Conservation (phyloP, 2,329 filamentous ascomycete genomes). For the Curvularia hawaiiensis region DNA sequence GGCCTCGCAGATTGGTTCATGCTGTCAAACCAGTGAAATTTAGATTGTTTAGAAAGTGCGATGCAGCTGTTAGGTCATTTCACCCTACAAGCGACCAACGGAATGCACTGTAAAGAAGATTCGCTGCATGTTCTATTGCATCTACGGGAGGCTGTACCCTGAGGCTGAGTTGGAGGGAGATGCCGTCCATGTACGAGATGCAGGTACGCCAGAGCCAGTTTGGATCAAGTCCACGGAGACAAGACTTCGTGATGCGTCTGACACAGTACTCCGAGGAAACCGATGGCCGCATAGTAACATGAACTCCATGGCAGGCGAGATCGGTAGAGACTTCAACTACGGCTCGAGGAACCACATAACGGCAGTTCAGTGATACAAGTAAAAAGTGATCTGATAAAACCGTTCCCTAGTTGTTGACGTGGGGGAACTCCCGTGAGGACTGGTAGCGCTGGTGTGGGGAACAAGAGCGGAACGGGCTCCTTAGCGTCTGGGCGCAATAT, state of each 20-base stretch:
- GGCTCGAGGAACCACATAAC: not conserved
- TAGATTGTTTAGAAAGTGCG: conserved; percentile 19
- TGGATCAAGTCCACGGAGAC: not conserved
- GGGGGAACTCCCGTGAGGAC: not conserved
- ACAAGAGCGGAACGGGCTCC: not conserved
- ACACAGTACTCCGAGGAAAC: not conserved
- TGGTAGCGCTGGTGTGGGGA: not conserved
- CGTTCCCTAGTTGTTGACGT: not conserved
- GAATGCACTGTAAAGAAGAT: conserved; percentile 21
- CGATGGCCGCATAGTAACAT: no score
- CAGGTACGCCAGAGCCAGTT: conserved; percentile 1
- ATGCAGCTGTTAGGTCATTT: conserved; percentile 9
- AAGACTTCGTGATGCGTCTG: not conserved
- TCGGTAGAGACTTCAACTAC: not conserved
- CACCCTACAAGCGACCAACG: conserved; percentile 13
- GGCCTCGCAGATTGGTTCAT: conserved; percentile 8
- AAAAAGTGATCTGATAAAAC: not conserved
- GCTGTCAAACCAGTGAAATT: conserved; percentile 5
- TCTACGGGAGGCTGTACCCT: conserved; percentile 8
- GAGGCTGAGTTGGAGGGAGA: conserved; percentile 20
- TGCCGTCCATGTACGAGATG: not conserved
- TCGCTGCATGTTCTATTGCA: conserved; percentile 25
- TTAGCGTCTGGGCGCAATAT: not conserved
- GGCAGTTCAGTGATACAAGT: not conserved
- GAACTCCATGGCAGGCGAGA: not conserved